Evolutionary conservation across 371 early-diverging fungal species (phyloP).

Genomic region (Dinochytrium kinnereticum): DNA sequence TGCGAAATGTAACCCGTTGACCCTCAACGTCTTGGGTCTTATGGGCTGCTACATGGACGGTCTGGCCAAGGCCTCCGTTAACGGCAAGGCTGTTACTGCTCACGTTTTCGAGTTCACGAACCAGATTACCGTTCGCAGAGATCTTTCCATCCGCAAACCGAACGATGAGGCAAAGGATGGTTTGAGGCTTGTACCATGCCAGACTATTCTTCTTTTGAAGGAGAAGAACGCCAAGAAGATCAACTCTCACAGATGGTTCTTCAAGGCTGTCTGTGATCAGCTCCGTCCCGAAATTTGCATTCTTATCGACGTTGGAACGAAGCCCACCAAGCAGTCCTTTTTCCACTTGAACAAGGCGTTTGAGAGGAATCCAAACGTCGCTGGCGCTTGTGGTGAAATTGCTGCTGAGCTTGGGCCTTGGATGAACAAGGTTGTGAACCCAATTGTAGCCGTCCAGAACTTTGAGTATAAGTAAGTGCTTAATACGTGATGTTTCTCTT

Average conservation of each 20-base stretch:
- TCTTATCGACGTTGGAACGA: constrained; percentile 88
- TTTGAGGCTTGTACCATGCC: constrained; percentile 30
- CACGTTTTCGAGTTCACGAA: constrained; percentile 59
- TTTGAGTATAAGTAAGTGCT: constrained; percentile 75
- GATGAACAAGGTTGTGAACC: constrained; percentile 77
- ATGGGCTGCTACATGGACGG: constrained; percentile 66
- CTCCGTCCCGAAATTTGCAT: constrained; percentile 52
- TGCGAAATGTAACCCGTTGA: constrained; percentile 70
- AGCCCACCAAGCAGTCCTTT: constrained; percentile 82
- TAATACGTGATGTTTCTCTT: background rate
- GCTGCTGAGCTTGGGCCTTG: constrained; percentile 54
- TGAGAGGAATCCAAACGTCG: constrained; percentile 57
- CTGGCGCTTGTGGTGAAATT: constrained; percentile 72
- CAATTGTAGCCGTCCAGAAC: constrained; percentile 87
- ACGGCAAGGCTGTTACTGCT: constrained; percentile 42
- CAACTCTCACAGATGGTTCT: constrained; percentile 89
- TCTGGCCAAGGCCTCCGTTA: constrained; percentile 55
- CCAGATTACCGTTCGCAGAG: constrained; percentile 61
- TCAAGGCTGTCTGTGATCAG: constrained; percentile 67
- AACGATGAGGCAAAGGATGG: constrained; percentile 38
- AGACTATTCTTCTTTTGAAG: constrained; percentile 60
- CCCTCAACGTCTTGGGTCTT: constrained; percentile 38
- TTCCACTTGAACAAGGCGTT: constrained; percentile 81
- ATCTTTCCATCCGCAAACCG: constrained; percentile 30
- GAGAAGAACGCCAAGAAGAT: constrained; percentile 90